Conservation (phyloP, 176 grass and related monocot genomes). For the Areca catechu region DNA sequence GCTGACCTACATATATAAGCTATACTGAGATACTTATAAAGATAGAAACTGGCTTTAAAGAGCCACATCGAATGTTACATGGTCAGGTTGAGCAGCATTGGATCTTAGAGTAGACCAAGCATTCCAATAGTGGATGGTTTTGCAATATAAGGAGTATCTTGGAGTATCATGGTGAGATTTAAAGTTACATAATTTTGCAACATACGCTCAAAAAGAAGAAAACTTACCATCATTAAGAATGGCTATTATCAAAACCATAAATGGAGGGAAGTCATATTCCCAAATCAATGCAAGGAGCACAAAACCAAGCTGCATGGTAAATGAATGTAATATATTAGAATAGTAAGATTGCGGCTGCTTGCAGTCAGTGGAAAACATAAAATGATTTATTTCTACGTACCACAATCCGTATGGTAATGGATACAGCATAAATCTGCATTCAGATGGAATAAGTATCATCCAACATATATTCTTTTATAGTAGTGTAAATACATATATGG, state of each 20-base stretch:
- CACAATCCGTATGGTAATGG: conserved; percentile 87
- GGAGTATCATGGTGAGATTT: too few relatives aligned
- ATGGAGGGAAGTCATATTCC: conserved; percentile 86
- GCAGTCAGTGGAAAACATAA: neutral
- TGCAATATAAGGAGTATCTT: too few relatives aligned
- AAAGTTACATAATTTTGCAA: too few relatives aligned
- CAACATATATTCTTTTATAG: neutral
- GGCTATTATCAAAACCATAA: conserved; percentile 86
- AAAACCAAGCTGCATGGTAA: conserved; percentile 56
- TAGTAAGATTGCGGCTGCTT: too few relatives aligned
- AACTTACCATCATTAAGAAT: conserved; percentile 70
- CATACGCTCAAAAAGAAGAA: too few relatives aligned
- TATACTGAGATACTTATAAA: too few relatives aligned
- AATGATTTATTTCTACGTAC: conserved; percentile 24
- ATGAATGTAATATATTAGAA: neutral
- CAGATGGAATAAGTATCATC: conserved; percentile 1
- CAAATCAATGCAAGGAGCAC: conserved; percentile 65
- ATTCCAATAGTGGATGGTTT: too few relatives aligned
- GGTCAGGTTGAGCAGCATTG: too few relatives aligned
- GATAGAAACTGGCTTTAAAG: too few relatives aligned
- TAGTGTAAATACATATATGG: neutral
- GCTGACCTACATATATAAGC: too few relatives aligned
- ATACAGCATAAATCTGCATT: conserved; percentile 87
- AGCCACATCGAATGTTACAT: too few relatives aligned
- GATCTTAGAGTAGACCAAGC: too few relatives aligned